Percentiles rank a stretch among this genome's conserved stretches.
These are phyloP conservation scores for Pichia sp. DNA, from an alignment of 1,139 yeast species.

Conservation along the genomic window DNA sequence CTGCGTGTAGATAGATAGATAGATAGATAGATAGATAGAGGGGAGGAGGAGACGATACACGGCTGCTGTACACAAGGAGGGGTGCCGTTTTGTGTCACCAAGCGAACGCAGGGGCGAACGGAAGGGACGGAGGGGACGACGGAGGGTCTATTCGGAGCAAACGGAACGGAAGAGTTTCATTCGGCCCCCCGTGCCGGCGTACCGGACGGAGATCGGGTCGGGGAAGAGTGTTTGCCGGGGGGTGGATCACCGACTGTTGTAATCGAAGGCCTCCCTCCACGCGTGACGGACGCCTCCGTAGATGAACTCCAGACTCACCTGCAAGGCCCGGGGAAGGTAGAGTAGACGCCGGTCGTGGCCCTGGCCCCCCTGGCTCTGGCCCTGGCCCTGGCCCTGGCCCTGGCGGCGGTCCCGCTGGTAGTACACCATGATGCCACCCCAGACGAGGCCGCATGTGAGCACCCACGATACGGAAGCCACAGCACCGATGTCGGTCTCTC, in stretches of 20 bases:
- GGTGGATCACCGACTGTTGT: conserved; percentile 9
- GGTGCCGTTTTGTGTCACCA: no score
- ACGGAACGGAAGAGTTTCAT: no score
- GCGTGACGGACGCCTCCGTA: conserved; percentile 46
- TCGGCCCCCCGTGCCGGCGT: no score
- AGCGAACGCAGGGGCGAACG: no score
- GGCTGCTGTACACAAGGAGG: no score
- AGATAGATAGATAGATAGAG: no score
- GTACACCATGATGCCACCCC: conserved; percentile 75
- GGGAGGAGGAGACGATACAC: no score
- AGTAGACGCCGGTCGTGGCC: not conserved
- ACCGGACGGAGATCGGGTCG: no score
- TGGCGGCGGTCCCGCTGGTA: conserved; percentile 61
- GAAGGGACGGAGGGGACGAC: no score
- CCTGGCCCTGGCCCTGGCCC: conserved; percentile 2
- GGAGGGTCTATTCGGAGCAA: no score
- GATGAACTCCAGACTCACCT: conserved; percentile 68
- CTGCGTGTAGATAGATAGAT: no score
- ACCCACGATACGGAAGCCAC: conserved; percentile 55
- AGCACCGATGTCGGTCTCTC: conserved; percentile 16
- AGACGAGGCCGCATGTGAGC: conserved; percentile 60
- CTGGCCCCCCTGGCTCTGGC: not conserved
- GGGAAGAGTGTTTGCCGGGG: no score
- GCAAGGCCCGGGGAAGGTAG: conserved; percentile 57
- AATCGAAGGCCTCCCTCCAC: conserved; percentile 30